These are phyloP conservation scores for Puccinia triticina DNA, from an alignment of 1,284 basidiomycete species.

Conservation along the genomic window DNA sequence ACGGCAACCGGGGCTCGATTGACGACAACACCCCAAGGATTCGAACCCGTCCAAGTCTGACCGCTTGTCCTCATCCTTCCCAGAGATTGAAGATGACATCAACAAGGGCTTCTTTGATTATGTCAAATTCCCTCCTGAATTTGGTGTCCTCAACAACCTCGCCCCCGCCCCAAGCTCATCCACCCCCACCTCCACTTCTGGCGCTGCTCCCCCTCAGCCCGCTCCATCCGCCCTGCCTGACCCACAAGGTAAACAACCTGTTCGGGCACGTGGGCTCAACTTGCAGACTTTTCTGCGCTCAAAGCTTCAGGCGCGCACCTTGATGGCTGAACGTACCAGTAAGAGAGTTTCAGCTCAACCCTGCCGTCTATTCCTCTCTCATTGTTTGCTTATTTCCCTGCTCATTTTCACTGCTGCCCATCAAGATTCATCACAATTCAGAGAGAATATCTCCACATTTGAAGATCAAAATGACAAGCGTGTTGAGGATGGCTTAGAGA, in stretches of 20 bases:
- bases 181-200: background rate
- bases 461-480: slow-evolving; percentile 38
- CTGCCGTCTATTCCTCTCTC: background rate
- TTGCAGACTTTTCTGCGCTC: slow-evolving; percentile 16
- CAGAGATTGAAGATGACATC: slow-evolving; percentile 43
- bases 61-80: slow-evolving; percentile 46
- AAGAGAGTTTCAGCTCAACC: background rate
- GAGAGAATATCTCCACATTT: slow-evolving; percentile 27
- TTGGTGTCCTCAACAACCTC: slow-evolving; percentile 47
- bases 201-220: background rate
- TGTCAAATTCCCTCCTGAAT: slow-evolving; percentile 50
- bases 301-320: slow-evolving; percentile 41
- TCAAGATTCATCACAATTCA: slow-evolving; percentile 26
- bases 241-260: slow-evolving; percentile 16
- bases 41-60: slow-evolving; percentile 45
- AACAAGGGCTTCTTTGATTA: slow-evolving; percentile 51
- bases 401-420: background rate
- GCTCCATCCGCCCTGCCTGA: background rate
- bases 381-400: background rate
- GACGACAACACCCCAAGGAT: slow-evolving; percentile 36
- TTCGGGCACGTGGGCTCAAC: slow-evolving; percentile 15
- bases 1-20: background rate
- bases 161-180: slow-evolving; percentile 5
- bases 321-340: slow-evolving; percentile 1
- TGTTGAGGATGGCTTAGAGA: slow-evolving; percentile 45